A percentile compares a stretch with the other conserved stretches of the same genome.
phyloP scores from a whole-genome alignment of 1,284 basidiomycete species.

The Singerocomus rubriflavus region DNA sequence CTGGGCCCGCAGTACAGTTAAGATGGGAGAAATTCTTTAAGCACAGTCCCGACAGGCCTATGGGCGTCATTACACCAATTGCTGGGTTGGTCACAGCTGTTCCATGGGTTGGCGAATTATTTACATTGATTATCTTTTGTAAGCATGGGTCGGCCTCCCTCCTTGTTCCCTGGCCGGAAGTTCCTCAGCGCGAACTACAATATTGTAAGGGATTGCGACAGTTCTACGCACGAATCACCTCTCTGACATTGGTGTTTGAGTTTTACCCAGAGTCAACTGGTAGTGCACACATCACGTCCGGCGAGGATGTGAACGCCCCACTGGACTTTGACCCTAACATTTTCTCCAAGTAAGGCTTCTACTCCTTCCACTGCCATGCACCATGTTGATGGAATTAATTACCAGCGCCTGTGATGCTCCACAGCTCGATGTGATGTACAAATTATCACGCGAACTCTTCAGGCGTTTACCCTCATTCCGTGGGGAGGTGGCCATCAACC shows the following conservation, averaged over 20 bases:
- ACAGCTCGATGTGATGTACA: constrained; percentile 17
- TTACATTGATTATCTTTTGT: constrained; percentile 7
- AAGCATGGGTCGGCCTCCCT: background rate
- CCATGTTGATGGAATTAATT: background rate
- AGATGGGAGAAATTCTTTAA: constrained; percentile 30
- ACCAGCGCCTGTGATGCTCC: constrained; percentile 14
- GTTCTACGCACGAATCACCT: background rate
- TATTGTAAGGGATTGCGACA: constrained; percentile 11
- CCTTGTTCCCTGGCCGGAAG: constrained; percentile 6
- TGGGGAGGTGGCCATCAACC: constrained; percentile 44
- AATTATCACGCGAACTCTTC: constrained; percentile 7
- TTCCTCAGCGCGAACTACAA: constrained; percentile 8
- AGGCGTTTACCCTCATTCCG: constrained; percentile 56
- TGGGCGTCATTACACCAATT: constrained; percentile 15
- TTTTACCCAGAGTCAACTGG: constrained; percentile 30
- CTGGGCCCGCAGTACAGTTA: constrained; percentile 27
- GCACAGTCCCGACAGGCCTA: constrained; percentile 23
- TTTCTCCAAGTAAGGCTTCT: constrained; percentile 7
- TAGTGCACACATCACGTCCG: constrained; percentile 30
- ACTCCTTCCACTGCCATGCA: background rate
- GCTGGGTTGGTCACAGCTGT: constrained; percentile 13
- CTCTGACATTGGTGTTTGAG: constrained; percentile 13
- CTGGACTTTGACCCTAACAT: constrained; percentile 23
- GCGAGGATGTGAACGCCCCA: constrained; percentile 20
- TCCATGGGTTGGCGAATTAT: too few relatives aligned